Evolutionary conservation across 495 filamentous ascomycete species (phyloP).

Genomic region (Chaetomium tenue): DNA sequence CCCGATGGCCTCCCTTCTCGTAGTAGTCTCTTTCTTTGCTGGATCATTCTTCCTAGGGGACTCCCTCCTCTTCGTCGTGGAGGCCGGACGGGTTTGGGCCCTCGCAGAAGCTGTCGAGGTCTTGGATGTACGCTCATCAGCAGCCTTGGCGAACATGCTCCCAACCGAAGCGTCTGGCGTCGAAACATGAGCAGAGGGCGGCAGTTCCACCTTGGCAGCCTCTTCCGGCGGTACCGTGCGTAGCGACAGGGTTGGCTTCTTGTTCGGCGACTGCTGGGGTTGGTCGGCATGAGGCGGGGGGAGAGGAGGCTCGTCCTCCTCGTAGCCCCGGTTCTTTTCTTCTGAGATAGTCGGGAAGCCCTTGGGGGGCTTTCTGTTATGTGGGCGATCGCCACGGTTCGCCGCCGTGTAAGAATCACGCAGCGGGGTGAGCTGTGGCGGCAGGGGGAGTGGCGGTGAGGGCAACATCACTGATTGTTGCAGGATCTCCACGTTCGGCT

Average conservation of each 20-base stretch:
- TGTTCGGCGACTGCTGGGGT: constrained; percentile 31
- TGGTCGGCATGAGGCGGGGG: constrained; percentile 25
- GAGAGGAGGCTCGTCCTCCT: constrained; percentile 18
- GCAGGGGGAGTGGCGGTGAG: constrained; percentile 36
- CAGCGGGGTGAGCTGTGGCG: constrained; percentile 48
- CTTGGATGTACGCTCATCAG: constrained; percentile 1
- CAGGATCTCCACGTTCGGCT: constrained; percentile 51
- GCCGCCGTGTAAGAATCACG: constrained; percentile 47
- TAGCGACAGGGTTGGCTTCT: constrained; percentile 29
- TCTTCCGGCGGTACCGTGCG: constrained; percentile 27
- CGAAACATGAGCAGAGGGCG: constrained; percentile 22
- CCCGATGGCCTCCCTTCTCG: not conserved
- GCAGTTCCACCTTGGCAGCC: constrained; percentile 22
- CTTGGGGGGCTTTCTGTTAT: constrained; percentile 31
- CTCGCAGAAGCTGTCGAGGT: not conserved
- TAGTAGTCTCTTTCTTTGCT: constrained; percentile 6
- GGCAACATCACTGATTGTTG: constrained; percentile 43
- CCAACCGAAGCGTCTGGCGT: constrained; percentile 25
- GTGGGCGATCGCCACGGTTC: constrained; percentile 37
- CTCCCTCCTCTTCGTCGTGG: constrained; percentile 4
- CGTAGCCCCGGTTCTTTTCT: constrained; percentile 45
- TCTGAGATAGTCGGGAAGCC: constrained; percentile 47
- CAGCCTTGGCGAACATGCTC: constrained; percentile 15
- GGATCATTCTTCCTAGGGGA: constrained; percentile 3
- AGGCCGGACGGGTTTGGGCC: not conserved